Base-by-base conservation (phyloP, 2,329 filamentous ascomycete species). In the Aspergillus intermedius region DNA sequence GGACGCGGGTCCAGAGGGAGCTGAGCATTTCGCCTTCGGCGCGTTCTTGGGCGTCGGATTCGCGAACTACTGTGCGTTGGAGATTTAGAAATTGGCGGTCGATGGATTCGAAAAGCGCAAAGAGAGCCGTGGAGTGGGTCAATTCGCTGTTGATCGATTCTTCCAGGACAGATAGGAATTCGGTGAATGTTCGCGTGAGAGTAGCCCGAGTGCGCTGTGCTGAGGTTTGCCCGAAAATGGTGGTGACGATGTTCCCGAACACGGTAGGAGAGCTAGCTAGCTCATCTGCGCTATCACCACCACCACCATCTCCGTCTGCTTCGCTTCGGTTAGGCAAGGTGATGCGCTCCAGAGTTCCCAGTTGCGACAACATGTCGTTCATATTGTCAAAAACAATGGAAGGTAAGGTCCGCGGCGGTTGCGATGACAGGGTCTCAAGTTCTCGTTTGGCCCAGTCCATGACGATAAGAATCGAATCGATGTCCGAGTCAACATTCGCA, bases 391-490 rank as follows among this genome's bases (percentile, higher is more conserved):
- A 89, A 40, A 86, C 80, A n/a, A 72, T 66, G 10, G 82, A 82
- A 15, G 84, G 81, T 19, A 94, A 72, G 2, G 82, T 78, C 40
- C 79, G 80, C 1, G 80, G 77, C 5, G 83, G 81, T 17, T 79
- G 72, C 19, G 76, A 75, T 52, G 82, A 80, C 49, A 93, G 74
- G 42, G 83, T 83, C 51, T 83, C 77, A 12, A 97, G 80, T 67
- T 96, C 90, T 55, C 90, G 83, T 62, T 86, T 86, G 12, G 89
- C 88, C 91, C 91, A 96, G 64, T 95, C 89, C 90, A 97, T 96
- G 45, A 94, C 89, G 52, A 93, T 86, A 32, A 97, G 78, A 57
- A 96, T 95, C 51, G 86, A 86, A 65, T 96, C 91, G 59, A 97
- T 87, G 62, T 96, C 91, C 22, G 89, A 88, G 60, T 96, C 89